phyloP scores from a whole-genome alignment of 225 moss, liverwort and hornwort species.

The Lunularia cruciata region DNA sequence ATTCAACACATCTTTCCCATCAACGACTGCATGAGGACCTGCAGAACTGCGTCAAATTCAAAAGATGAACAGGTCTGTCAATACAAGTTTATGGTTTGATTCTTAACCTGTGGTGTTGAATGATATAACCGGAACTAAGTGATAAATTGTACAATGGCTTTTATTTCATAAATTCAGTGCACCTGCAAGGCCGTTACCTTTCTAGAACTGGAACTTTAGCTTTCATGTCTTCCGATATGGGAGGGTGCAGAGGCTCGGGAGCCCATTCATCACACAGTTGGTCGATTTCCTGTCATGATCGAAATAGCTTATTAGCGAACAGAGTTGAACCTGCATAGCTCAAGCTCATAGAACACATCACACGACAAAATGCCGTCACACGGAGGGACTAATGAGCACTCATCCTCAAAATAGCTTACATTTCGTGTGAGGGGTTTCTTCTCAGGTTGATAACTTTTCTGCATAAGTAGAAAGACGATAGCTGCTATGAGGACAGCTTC shows the following conservation, averaged over 20 bases:
- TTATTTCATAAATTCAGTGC: no score
- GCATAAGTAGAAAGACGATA: conserved; percentile 72
- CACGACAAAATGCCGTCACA: not conserved
- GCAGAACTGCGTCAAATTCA: conserved; percentile 59
- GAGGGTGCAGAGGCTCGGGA: conserved; percentile 83
- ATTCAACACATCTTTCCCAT: conserved; percentile 88
- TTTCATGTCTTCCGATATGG: conserved; percentile 65
- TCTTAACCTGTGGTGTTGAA: no score
- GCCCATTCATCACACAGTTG: conserved; percentile 98
- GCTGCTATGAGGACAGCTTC: conserved; percentile 83
- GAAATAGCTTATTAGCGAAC: not conserved
- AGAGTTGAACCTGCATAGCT: no score
- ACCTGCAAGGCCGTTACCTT: conserved; percentile 48
- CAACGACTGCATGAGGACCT: conserved; percentile 75
- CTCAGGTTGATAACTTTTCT: conserved; percentile 92
- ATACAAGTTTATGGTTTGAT: no score
- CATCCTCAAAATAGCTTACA: conserved; percentile 43
- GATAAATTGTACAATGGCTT: no score
- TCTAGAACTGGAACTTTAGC: conserved; percentile 62
- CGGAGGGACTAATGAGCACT: not conserved
- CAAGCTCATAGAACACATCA: not conserved
- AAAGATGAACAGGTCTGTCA: no score
- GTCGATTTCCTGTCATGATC: conserved; percentile 66
- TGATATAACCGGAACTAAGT: no score
- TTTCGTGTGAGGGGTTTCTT: conserved; percentile 70